Evolutionary conservation across 768 basidiomycete genomes (phyloP).

Genomic region (Sutorius australiensis): DNA sequence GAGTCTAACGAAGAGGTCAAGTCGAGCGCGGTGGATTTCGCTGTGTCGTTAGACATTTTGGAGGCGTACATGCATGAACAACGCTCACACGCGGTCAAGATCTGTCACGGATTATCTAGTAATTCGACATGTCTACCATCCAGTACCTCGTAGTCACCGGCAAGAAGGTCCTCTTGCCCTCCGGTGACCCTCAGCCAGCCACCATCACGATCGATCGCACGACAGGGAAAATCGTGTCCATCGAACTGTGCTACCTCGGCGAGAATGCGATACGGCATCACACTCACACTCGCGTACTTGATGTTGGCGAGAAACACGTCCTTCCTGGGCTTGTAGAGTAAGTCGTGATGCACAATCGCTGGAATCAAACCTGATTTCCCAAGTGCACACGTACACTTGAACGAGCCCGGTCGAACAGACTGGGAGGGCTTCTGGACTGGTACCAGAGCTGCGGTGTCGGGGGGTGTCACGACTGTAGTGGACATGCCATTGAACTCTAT

Average conservation of each 20-base stretch:
- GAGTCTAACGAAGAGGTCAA: constrained; percentile 38
- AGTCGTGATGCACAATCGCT: neutral
- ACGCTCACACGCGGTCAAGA: constrained; percentile 4
- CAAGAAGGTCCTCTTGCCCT: constrained; percentile 55
- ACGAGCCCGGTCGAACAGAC: constrained; percentile 87
- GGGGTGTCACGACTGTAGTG: constrained; percentile 92
- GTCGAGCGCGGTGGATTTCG: constrained; percentile 11
- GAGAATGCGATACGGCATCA: constrained; percentile 26
- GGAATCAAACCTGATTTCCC: neutral
- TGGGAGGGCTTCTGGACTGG: constrained; percentile 96
- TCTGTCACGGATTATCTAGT: neutral
- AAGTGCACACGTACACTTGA: constrained; percentile 89
- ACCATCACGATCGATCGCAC: constrained; percentile 56
- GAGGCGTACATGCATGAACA: neutral
- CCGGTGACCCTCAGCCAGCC: constrained; percentile 50
- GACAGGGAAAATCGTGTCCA: constrained; percentile 58
- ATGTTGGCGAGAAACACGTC: constrained; percentile 55
- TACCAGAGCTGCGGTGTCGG: constrained; percentile 85
- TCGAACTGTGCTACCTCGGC: constrained; percentile 36
- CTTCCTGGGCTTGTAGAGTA: constrained; percentile 84
- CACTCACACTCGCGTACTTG: constrained; percentile 40
- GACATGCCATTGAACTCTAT: constrained; percentile 99
- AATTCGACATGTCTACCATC: constrained; percentile 10
- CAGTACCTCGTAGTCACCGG: constrained; percentile 45
- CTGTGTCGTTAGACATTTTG: constrained; percentile 19